phyloP scores from a whole-genome alignment of 768 basidiomycete genomes.

The Amanita muscaria region DNA sequence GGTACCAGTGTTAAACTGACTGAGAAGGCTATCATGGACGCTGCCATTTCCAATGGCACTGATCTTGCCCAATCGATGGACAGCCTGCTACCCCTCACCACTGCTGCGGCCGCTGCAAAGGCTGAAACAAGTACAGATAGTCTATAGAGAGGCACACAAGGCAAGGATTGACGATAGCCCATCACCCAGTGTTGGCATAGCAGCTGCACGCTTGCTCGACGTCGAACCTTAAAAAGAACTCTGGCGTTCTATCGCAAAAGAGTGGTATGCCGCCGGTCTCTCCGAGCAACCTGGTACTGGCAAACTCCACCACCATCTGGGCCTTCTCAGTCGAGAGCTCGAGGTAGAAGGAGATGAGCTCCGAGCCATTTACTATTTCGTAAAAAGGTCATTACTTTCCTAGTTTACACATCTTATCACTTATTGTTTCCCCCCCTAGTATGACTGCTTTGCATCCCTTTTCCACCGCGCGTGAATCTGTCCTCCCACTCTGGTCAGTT shows the following conservation, averaged over 20 bases:
- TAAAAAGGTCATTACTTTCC: slow-evolving; percentile 65
- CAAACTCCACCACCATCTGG: slow-evolving; percentile 90
- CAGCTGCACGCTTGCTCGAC: slow-evolving; percentile 72
- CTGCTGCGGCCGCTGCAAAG: slow-evolving; percentile 18
- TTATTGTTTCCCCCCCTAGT: slow-evolving; percentile 33
- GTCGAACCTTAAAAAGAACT: slow-evolving; percentile 88
- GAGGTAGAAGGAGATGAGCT: slow-evolving; percentile 77
- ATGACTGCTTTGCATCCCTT: slow-evolving; percentile 91
- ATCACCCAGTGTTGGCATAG: slow-evolving; percentile 75
- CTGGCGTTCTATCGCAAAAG: slow-evolving; percentile 82
- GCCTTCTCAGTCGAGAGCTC: slow-evolving; percentile 77
- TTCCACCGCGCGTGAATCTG: slow-evolving; percentile 78
- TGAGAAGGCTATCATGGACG: slow-evolving; percentile 44
- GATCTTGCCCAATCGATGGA: background rate
- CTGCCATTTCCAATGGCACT: slow-evolving; percentile 21
- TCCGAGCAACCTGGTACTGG: slow-evolving; percentile 90
- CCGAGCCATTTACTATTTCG: slow-evolving; percentile 85
- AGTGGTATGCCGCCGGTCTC: slow-evolving; percentile 89
- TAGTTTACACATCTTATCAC: slow-evolving; percentile 4
- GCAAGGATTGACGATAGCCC: slow-evolving; percentile 52
- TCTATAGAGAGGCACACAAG: too few species aligned
- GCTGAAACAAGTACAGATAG: slow-evolving; percentile 25
- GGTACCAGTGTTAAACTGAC: slow-evolving; percentile 39
- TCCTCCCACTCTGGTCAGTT: slow-evolving; percentile 82
- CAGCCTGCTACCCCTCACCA: slow-evolving; percentile 11